A percentile compares a stretch with the other conserved stretches of the same genome.
Conservation (phyloP, 805 yeast genomes). For the Ascoidea asiatica region DNA sequence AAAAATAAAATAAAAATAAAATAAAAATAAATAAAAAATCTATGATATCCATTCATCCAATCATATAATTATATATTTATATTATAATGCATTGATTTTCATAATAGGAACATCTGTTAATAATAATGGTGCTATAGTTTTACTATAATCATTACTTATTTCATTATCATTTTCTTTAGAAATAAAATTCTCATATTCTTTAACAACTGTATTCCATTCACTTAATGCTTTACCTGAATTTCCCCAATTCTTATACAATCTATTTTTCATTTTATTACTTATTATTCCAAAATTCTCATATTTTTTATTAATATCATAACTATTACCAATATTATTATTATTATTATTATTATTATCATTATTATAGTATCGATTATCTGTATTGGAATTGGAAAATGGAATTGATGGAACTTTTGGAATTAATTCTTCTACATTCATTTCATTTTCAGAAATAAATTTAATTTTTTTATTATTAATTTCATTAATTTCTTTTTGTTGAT, state of each 20-base stretch:
- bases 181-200: conserved; percentile 31
- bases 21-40: neutral
- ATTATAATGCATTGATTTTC: conserved; percentile 9
- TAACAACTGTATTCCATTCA: conserved; percentile 35
- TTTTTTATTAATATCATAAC: neutral
- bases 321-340: conserved; percentile 1
- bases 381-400: conserved; percentile 7
- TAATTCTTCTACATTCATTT: conserved; percentile 3
- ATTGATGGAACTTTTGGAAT: conserved; percentile 9
- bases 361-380: neutral
- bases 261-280: neutral
- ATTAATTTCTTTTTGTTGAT: conserved; percentile 20
- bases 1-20: too few species aligned
- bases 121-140: conserved; percentile 18
- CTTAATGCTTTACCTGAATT: conserved; percentile 33
- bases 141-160: conserved; percentile 3
- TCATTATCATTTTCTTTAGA: conserved; percentile 1
- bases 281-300: neutral
- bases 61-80: too few species aligned
- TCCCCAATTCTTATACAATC: conserved; percentile 14
- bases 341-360: conserved; percentile 8
- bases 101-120: conserved; percentile 20
- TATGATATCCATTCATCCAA: too few species aligned
- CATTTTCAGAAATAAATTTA: neutral
- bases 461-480: conserved; percentile 13